Evolutionary conservation across 371 early-diverging fungal genomes (phyloP), one percentile per base, ranked within the genome.

Genomic region (Syncephalastrum sp.): DNA sequence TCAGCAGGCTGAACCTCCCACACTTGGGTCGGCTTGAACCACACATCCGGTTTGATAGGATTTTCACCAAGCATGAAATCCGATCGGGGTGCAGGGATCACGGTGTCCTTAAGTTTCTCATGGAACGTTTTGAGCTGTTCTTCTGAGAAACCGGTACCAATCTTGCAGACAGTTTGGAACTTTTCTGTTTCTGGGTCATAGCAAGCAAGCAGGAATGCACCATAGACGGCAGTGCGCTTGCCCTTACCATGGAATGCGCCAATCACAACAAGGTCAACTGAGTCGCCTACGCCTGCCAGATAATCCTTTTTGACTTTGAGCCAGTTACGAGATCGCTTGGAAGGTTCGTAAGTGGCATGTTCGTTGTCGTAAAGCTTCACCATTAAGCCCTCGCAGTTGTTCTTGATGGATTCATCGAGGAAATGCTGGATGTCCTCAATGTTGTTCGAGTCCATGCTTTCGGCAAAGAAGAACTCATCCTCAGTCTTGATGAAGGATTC

Each of bases 231-330:
- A 0, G 99, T 97, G 23, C 99, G 89, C 75, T 99, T 99, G 43
- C 99, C 99, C 46, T 89, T 89, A 10, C 99, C 99, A 46, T 81
- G 70, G 76, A 95, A 99, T 5, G 93, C 99, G 12, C 99, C 99
- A 65, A 99, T 91, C 0, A 99, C 99, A 2, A 99, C 96, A 44
- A 99, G 68, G 79, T 99, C 99, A 60, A 99, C 81, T 14, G 96
- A 91, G 56, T 99, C 99, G 15, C 99, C 98, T 1, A 96, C 81
- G 3, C 95, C 95, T 24, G 83, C 77, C 61, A 99, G 64, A 63
- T 99, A 99, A 69, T 99, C 99, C 75, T 99, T 99, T 72, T 99
- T 99, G 19, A 97, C 87, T 82, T 99, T 99, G 42, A 99, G 87
- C 99, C 99, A 99, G 67, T 99, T 99, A 46, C 97, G 84, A 4